Evolutionary conservation across 306 rosid species (phyloP), one percentile per base, ranked within the genome.

Genomic region (Crataegus laevigata): DNA sequence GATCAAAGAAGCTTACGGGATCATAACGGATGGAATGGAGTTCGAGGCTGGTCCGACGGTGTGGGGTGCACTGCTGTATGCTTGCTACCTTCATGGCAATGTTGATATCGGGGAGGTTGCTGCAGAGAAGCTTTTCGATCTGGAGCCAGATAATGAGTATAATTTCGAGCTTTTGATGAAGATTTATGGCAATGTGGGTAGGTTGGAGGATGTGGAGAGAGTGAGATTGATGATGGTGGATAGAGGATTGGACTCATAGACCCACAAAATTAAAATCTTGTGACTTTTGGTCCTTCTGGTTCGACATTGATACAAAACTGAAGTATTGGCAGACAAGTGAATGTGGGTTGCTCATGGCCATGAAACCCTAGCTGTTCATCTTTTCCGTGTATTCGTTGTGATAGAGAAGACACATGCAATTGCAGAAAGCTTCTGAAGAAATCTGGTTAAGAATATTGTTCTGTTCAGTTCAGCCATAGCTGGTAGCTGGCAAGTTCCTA

Each of bases 21-120:
- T 92, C 73, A 82, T 94, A 68, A 73, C 54, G 22, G 78, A 86
- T 32, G 78, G 45, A 71, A 82, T 90, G 85, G 84, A 79, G 74
- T 68, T 87, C 62, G 91, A 87, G 79, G 92, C 88, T 45, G 90
- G 93, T 71, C 91, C 98, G 57, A 92, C 98, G 1, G 82, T 87
- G 57, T 94, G 98, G 96, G 97, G 96, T 65, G 98, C 97, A 42
- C 66, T 94, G 75, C 78, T 91, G 57, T 90, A 86, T 87, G 90
- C 97, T 29, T 91, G 96, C 74, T 76, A 55, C 87, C 82, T 89
- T 64, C 93, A 86, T 45, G 86, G 86, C 64, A 81, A 89, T 79
- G 89, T 82, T 54, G 75, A 78, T 18, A 66, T 89, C 13, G 98
- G 97, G 42, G 91, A 90, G 85, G 63, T 90, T 85, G 90, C 97